phyloP scores from a whole-genome alignment of 2,329 filamentous ascomycete genomes.

The Claviceps citrina region DNA sequence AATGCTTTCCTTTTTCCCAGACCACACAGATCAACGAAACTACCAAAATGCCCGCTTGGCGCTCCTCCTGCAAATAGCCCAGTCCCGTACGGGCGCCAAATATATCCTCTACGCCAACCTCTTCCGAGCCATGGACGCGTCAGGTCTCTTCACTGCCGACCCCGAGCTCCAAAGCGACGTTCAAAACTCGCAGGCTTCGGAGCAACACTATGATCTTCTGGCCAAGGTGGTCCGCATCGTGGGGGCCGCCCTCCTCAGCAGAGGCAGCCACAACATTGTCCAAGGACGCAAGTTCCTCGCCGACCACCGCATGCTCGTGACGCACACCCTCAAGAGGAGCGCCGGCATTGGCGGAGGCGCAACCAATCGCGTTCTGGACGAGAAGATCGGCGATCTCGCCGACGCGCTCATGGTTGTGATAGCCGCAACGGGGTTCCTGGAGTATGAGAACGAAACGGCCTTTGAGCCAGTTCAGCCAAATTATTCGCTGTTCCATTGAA shows the following conservation, averaged over 20 bases:
- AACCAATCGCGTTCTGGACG: constrained; percentile 30
- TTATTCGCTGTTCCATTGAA: constrained; percentile 26
- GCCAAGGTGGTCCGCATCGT: constrained; percentile 69
- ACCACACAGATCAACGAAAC: constrained; percentile 29
- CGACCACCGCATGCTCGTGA: constrained; percentile 69
- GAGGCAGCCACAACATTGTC: constrained; percentile 67
- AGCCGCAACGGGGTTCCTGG: constrained; percentile 66
- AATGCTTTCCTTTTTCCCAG: constrained; percentile 11
- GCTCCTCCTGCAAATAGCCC: constrained; percentile 68
- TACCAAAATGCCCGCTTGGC: constrained; percentile 59
- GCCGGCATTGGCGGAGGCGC: constrained; percentile 52
- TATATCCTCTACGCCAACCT: constrained; percentile 81
- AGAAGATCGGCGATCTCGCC: constrained; percentile 59
- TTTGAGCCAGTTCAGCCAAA: constrained; percentile 19
- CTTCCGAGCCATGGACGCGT: constrained; percentile 65
- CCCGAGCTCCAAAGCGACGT: constrained; percentile 79
- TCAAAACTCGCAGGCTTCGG: constrained; percentile 52
- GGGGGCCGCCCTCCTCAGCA: constrained; percentile 63
- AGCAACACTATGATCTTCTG: constrained; percentile 72
- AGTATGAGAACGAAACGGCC: constrained; percentile 33
- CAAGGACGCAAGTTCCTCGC: constrained; percentile 68
- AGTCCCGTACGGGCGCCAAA: constrained; percentile 70
- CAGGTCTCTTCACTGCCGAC: constrained; percentile 75
- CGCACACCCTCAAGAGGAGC: constrained; percentile 79
- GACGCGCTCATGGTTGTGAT: constrained; percentile 77